Conservation (phyloP, 2,329 filamentous ascomycete genomes). For the Phialocephala subalpina region DNA sequence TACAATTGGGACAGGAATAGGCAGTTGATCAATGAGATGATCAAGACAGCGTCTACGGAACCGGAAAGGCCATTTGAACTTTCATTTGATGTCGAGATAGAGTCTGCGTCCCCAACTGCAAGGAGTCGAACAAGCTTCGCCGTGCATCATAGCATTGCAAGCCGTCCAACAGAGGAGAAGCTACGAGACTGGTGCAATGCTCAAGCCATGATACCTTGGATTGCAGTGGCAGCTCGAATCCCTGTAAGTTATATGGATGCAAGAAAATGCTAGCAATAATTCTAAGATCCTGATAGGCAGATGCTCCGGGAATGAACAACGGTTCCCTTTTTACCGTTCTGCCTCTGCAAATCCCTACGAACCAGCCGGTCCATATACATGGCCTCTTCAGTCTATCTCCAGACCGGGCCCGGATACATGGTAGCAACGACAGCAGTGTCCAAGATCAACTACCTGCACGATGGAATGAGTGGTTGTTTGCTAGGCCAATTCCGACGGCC, state of each 20-base stretch:
- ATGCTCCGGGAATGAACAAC: too few relatives aligned
- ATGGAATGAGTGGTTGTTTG: conserved; percentile 45
- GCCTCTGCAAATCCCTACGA: conserved; percentile 35
- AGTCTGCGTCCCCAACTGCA: conserved; percentile 11
- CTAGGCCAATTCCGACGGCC: conserved; percentile 33
- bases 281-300: too few relatives aligned
- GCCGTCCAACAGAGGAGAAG: conserved; percentile 28
- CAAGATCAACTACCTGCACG: conserved; percentile 36
- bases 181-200: conserved; percentile 41
- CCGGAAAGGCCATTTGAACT: conserved; percentile 27
- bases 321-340: too few relatives aligned
- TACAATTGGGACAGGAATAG: too few relatives aligned
- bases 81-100: conserved; percentile 29
- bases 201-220: conserved; percentile 44
- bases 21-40: too few relatives aligned
- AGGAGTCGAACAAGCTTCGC: conserved; percentile 26
- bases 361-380: conserved; percentile 46
- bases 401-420: conserved; percentile 42
- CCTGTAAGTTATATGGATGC: conserved; percentile 22
- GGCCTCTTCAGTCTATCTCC: conserved; percentile 46
- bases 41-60: too few relatives aligned
- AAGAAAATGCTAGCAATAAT: too few relatives aligned
- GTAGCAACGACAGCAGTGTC: conserved; percentile 33
- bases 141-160: conserved; percentile 43
- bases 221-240: conserved; percentile 44